These are phyloP conservation scores for Leccinum subgranulosum DNA, from an alignment of 768 basidiomycete genomes.

Conservation along the genomic window DNA sequence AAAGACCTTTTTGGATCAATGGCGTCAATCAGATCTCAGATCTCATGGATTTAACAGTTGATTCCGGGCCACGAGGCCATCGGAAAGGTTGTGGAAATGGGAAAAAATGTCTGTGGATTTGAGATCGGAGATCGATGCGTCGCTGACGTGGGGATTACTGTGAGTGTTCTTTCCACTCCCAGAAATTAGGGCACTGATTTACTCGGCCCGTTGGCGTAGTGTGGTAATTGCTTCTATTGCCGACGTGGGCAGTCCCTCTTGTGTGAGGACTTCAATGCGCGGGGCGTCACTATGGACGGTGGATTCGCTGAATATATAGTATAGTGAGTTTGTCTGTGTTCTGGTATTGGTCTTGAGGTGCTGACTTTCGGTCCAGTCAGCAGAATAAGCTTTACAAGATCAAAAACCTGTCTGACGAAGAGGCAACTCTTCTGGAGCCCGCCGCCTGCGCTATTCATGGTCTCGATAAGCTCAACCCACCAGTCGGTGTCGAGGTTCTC, in stretches of 20 bases:
- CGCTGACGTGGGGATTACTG: conserved; percentile 74
- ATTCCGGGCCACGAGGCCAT: conserved; percentile 78
- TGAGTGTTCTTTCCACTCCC: conserved; percentile 32
- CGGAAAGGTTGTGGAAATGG: conserved; percentile 68
- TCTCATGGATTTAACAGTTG: conserved; percentile 37
- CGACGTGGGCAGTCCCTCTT: conserved; percentile 76
- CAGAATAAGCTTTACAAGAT: conserved; percentile 84
- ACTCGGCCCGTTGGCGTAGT: conserved; percentile 40
- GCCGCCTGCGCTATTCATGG: conserved; percentile 92
- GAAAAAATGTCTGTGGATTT: conserved; percentile 79
- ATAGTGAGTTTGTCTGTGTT: conserved; percentile 49
- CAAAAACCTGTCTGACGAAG: conserved; percentile 82
- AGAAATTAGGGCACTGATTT: not conserved
- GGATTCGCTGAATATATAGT: conserved; percentile 89
- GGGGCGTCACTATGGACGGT: conserved; percentile 78
- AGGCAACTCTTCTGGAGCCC: conserved; percentile 85
- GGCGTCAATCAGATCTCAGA: conserved; percentile 18
- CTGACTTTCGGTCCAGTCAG: conserved; percentile 35
- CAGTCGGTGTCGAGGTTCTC: conserved; percentile 81
- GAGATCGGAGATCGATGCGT: conserved; percentile 77
- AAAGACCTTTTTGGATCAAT: conserved; percentile 14
- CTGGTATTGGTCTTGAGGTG: not conserved
- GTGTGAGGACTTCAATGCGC: conserved; percentile 81
- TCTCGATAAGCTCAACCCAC: conserved; percentile 80
- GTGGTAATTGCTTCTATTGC: conserved; percentile 85